Evolutionary conservation across 805 yeast species (phyloP), one percentile per base, ranked within the genome.

Genomic region (Kazachstania bromeliacearum): DNA sequence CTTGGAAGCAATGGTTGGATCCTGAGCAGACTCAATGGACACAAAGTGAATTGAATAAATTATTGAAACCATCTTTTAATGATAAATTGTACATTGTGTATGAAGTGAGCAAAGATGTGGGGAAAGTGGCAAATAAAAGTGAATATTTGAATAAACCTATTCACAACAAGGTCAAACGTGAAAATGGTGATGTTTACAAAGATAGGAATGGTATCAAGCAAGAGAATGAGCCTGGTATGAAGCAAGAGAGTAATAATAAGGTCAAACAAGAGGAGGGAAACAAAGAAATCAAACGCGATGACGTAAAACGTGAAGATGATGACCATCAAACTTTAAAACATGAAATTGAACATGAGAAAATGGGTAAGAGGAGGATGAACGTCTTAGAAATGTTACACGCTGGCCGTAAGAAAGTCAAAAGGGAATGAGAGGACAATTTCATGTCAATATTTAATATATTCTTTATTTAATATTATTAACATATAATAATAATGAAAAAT

Each of bases 1-100:
- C 68, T 28, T 76, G 88, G 72, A 53, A 67, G 4, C 47, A 52
- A 3, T 88, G 95, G 95, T 56, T 85, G 24, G 63, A 71, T 36
- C 68, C 40, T 8, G 42, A 42, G 19, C 47, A 39, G 47, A 45
- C 39, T 8, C 53, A 55, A 12, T 69, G 76, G 70, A 47, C 55
- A n/a, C 50, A 50, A 38, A 57, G 57, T 3, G 55, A 61, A 1
- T 42, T 77, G 16, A 64, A 64, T 1, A 47, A 56, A 2, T 48
- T 67, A 9, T 55, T 81, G 35, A 60, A 65, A 20, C 53, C 64
- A 0, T 25, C 18, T n/a, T 62, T 61, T 37, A 51, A 59, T 6
- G 59, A 51, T 1, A 47, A 55, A 2, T 46, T 51, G n/a, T 51
- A 82, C 36, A 67, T 66, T 25, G 68, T 73, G 53, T 75, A 69